phyloP scores from a whole-genome alignment of 73 alveolate genomes.

The Tetrahymena thermophila region DNA sequence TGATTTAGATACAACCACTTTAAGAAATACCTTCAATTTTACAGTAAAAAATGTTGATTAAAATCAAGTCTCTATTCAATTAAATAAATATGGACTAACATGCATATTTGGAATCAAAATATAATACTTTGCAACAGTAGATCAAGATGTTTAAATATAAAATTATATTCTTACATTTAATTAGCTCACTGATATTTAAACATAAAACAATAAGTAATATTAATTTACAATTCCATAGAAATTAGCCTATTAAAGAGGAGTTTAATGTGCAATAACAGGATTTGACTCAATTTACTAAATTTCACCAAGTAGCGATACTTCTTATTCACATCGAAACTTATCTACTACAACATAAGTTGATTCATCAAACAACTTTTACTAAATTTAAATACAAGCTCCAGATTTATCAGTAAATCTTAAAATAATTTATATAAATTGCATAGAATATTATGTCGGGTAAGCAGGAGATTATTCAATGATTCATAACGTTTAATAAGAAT shows the following conservation, averaged over 20 bases:
- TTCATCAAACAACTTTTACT: background rate
- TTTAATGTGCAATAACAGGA: background rate
- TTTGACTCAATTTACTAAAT: background rate
- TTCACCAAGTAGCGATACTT: background rate
- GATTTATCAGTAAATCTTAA: background rate
- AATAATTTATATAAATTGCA: background rate
- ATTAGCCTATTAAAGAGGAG: background rate
- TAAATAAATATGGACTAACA: background rate
- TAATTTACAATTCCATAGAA: background rate
- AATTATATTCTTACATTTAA: background rate
- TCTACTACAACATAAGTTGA: background rate
- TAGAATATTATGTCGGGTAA: background rate
- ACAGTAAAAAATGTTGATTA: background rate
- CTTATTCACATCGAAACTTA: background rate
- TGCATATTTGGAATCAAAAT: background rate
- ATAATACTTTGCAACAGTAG: background rate
- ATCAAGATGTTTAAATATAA: background rate
- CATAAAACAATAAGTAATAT: background rate
- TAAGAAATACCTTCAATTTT: background rate
- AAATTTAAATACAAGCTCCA: background rate
- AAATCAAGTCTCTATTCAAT: background rate
- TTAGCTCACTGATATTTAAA: background rate
- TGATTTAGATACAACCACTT: background rate
- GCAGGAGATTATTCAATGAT: background rate
- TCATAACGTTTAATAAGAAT: background rate